A percentile compares a stretch with the other conserved stretches of the same genome.
phyloP scores from a whole-genome alignment of 305 asterid species.

The Solanum hybrid region DNA sequence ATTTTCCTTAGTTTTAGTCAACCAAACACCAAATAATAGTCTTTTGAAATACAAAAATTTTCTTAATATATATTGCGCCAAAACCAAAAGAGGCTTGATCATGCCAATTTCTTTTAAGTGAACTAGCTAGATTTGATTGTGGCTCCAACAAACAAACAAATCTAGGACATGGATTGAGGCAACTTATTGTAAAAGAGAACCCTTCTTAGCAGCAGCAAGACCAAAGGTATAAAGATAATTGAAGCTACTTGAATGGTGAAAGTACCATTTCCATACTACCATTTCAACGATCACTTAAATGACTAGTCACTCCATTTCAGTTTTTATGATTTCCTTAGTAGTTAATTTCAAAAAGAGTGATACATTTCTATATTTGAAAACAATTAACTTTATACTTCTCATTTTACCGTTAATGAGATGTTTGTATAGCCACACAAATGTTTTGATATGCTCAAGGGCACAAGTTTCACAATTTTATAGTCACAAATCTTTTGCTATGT shows the following conservation, averaged over 20 bases:
- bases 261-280: background rate
- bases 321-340: background rate
- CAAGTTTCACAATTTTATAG: background rate
- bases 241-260: background rate
- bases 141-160: background rate
- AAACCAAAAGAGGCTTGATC: background rate
- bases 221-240: background rate
- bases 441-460: background rate
- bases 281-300: background rate
- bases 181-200: background rate
- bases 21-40: too few relatives aligned
- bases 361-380: background rate
- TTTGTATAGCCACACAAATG: background rate
- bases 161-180: background rate
- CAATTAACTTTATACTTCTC: background rate
- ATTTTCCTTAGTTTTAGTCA: background rate
- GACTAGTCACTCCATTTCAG: background rate
- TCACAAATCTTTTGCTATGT: background rate
- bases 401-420: background rate
- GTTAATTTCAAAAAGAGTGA: background rate
- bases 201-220: background rate
- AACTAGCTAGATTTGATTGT: background rate
- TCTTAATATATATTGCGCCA: background rate
- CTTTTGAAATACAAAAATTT: too few relatives aligned
- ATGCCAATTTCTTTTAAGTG: background rate